phyloP scores from a whole-genome alignment of 192 early-diverging fungal species.

The Linnemannia zychae region DNA sequence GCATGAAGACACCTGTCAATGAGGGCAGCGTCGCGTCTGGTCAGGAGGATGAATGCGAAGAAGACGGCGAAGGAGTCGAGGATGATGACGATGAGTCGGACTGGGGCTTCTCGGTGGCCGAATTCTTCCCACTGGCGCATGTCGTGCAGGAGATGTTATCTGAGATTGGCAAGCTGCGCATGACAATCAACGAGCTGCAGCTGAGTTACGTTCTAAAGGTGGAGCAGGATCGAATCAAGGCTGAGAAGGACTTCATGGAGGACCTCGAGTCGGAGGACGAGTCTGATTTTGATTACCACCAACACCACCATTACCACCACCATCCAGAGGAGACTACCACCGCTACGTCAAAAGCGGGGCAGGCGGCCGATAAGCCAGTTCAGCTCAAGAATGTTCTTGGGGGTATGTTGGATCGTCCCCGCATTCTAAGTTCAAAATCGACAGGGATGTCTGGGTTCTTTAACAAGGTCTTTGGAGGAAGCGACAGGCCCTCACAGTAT shows the following conservation, averaged over 20 bases:
- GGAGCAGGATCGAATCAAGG: constrained; percentile 62
- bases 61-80: background rate
- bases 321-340: background rate
- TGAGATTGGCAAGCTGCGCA: constrained; percentile 64
- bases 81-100: constrained; percentile 10
- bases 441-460: constrained; percentile 52
- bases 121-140: constrained; percentile 64
- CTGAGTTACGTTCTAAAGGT: constrained; percentile 70
- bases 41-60: background rate
- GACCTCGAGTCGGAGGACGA: constrained; percentile 14
- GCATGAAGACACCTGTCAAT: background rate
- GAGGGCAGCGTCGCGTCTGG: background rate
- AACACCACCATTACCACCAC: background rate
- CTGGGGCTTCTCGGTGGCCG: constrained; percentile 58
- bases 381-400: constrained; percentile 32
- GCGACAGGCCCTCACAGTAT: background rate
- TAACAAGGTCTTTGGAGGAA: constrained; percentile 52
- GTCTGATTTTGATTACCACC: background rate
- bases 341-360: background rate
- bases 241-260: constrained; percentile 64
- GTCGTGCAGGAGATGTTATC: constrained; percentile 61
- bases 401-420: constrained; percentile 35
- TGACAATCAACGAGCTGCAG: constrained; percentile 73
- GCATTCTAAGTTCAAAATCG: constrained; percentile 32
- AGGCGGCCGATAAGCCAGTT: constrained; percentile 1